Percentiles rank a stretch among this genome's conserved stretches.
These are phyloP conservation scores for Truncatella angustata DNA, from an alignment of 2,329 filamentous ascomycete genomes.

Conservation along the genomic window DNA sequence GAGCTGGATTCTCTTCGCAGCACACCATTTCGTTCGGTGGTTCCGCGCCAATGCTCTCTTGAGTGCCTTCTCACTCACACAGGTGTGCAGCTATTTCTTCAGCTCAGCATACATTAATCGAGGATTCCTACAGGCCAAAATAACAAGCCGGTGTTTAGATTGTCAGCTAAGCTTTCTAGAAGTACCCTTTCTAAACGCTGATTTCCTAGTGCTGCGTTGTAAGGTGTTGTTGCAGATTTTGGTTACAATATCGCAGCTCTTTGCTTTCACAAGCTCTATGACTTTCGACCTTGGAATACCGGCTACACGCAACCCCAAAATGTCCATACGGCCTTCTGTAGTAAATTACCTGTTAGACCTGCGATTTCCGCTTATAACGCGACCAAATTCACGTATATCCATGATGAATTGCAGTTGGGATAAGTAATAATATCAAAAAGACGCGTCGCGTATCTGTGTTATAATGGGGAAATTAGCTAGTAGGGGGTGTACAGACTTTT, in stretches of 20 bases:
- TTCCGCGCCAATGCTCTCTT: background rate
- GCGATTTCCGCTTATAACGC: slow-evolving; percentile 1
- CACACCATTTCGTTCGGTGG: background rate
- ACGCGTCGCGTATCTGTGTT: background rate
- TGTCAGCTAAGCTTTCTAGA: background rate
- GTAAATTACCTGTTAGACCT: background rate
- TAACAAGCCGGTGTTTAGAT: background rate
- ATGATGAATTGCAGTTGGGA: background rate
- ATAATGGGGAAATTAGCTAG: background rate
- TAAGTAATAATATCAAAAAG: background rate
- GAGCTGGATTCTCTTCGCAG: background rate
- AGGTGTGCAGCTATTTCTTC: background rate
- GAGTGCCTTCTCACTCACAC: background rate
- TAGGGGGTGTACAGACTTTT: background rate
- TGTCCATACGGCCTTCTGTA: background rate
- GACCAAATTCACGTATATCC: background rate
- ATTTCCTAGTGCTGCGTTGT: background rate
- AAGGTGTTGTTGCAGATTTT: background rate
- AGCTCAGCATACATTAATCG: background rate
- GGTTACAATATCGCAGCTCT: background rate
- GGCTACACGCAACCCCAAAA: background rate
- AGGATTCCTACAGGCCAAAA: background rate
- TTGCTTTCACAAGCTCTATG: background rate
- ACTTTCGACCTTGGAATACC: background rate
- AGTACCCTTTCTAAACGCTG: background rate